Conservation (phyloP, 306 rosid species). For the Cucurbita ficifolia region DNA sequence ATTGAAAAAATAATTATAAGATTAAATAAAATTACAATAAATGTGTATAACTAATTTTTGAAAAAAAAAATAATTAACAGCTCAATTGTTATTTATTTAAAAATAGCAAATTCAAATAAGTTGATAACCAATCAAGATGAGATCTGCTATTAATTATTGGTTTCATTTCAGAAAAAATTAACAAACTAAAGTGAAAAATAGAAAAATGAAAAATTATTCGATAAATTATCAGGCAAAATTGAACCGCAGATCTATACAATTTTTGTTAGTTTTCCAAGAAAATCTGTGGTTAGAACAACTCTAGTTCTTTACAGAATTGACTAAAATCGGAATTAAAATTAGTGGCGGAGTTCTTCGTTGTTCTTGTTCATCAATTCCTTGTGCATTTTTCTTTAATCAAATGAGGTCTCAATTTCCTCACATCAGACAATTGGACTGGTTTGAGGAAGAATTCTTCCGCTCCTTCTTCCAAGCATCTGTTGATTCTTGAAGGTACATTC, state of each 20-base stretch:
- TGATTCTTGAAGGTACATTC: conserved; percentile 69
- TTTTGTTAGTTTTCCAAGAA: not conserved
- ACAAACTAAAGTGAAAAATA: not conserved
- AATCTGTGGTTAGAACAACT: not conserved
- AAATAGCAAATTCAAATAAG: too few relatives aligned
- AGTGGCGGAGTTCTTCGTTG: not conserved
- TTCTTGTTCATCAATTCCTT: not conserved
- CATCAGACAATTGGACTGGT: conserved; percentile 50
- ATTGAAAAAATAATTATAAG: too few relatives aligned
- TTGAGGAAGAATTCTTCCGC: conserved; percentile 52
- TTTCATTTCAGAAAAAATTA: not conserved
- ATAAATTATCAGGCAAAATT: not conserved
- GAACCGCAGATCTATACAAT: not conserved
- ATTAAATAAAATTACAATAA: too few relatives aligned
- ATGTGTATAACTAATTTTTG: too few relatives aligned
- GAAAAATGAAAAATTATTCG: not conserved
- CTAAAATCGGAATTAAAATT: not conserved
- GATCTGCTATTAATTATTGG: too few relatives aligned
- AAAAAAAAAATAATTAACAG: too few relatives aligned
- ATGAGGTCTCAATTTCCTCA: conserved; percentile 44
- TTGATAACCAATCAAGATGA: too few relatives aligned
- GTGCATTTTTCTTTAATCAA: conserved; percentile 26
- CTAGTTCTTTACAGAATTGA: conserved; percentile 1
- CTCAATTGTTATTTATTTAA: too few relatives aligned
- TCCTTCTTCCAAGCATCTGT: conserved; percentile 61